These are phyloP conservation scores for Alternaria atra DNA, from an alignment of 2,329 filamentous ascomycete species.

Conservation along the genomic window DNA sequence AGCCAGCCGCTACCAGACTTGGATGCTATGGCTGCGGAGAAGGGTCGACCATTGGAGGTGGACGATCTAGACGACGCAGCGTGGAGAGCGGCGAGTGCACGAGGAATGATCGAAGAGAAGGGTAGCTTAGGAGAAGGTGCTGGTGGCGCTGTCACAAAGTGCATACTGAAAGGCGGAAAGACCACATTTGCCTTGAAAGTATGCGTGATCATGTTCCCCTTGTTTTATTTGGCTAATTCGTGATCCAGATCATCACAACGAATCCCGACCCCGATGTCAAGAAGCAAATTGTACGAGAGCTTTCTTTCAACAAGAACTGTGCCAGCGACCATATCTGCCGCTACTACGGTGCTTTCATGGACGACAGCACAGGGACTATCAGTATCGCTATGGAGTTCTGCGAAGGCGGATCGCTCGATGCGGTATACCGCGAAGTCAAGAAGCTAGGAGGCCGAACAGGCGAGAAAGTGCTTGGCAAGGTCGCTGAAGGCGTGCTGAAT, in stretches of 20 bases:
- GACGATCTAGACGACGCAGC: conserved; percentile 95
- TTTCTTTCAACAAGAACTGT: conserved; percentile 98
- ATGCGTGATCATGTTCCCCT: conserved; percentile 16
- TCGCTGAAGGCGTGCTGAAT: conserved; percentile 92
- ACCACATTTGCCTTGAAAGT: conserved; percentile 97
- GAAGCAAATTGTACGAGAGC: conserved; percentile 95
- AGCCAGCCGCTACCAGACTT: conserved; percentile 79
- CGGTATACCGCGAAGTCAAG: conserved; percentile 97
- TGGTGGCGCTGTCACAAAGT: conserved; percentile 92
- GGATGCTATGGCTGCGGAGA: conserved; percentile 82
- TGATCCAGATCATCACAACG: conserved; percentile 83
- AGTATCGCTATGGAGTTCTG: conserved; percentile 99
- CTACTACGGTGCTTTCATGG: conserved; percentile 97
- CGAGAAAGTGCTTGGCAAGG: conserved; percentile 96
- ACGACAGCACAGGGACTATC: conserved; percentile 94
- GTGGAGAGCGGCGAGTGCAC: conserved; percentile 91
- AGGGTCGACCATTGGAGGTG: conserved; percentile 84
- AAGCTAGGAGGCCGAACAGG: conserved; percentile 92
- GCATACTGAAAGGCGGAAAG: conserved; percentile 87
- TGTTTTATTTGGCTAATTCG: conserved; percentile 18
- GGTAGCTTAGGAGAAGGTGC: conserved; percentile 94
- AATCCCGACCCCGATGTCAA: conserved; percentile 98
- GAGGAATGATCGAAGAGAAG: conserved; percentile 86
- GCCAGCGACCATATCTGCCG: conserved; percentile 95
- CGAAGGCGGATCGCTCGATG: conserved; percentile 94